These are phyloP conservation scores for Suillus fuscotomentosus DNA, from an alignment of 768 basidiomycete genomes.

Conservation along the genomic window DNA sequence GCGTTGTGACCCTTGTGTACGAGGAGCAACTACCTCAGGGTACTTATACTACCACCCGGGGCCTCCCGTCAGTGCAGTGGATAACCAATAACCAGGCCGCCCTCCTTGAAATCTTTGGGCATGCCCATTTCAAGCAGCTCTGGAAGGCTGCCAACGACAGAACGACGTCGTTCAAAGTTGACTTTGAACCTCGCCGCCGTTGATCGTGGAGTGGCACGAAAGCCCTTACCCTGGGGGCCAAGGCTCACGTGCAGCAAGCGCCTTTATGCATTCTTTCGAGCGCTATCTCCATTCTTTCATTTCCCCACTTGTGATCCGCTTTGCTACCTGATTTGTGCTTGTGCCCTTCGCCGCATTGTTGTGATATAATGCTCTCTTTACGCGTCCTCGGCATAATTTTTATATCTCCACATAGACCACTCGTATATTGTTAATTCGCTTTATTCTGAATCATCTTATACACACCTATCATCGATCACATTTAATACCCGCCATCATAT, in stretches of 20 bases:
- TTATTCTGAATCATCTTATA: constrained; percentile 27
- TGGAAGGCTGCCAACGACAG: constrained; percentile 73
- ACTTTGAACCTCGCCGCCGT: constrained; percentile 48
- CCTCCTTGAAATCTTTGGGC: constrained; percentile 74
- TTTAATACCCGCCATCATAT: constrained; percentile 32
- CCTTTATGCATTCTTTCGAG: constrained; percentile 10
- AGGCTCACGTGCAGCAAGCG: constrained; percentile 18
- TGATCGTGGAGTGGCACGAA: constrained; percentile 20
- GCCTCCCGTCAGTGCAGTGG: constrained; percentile 77
- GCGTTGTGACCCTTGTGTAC: constrained; percentile 67
- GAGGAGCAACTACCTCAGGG: constrained; percentile 75
- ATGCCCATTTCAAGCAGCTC: constrained; percentile 66
- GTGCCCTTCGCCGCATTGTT: constrained; percentile 31
- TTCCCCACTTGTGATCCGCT: constrained; percentile 26
- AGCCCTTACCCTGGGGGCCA: constrained; percentile 15
- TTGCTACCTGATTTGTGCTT: constrained; percentile 15
- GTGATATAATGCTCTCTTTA: constrained; percentile 40
- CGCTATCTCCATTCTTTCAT: constrained; percentile 12
- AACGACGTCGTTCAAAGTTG: constrained; percentile 70
- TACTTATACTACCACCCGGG: constrained; percentile 71
- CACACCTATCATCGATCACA: constrained; percentile 21
- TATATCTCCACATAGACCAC: constrained; percentile 26
- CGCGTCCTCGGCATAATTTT: constrained; percentile 32
- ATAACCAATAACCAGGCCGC: constrained; percentile 64
- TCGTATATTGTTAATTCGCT: constrained; percentile 28